Evolutionary conservation across 176 grass and related monocot genomes (phyloP).

Genomic region (Zea luxurians): DNA sequence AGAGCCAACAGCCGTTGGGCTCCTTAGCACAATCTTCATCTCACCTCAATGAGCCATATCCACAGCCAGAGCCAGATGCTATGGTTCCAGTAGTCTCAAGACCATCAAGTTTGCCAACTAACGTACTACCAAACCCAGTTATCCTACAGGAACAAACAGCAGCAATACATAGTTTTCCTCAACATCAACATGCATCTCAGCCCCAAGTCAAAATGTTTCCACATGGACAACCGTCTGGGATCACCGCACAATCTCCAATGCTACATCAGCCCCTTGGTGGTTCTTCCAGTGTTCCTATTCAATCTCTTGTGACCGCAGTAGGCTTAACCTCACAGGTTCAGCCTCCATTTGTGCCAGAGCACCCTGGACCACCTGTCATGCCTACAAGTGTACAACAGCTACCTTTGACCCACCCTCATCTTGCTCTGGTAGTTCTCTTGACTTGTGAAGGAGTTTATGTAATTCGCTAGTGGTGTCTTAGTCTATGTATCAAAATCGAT

Average conservation of each 20-base stretch:
- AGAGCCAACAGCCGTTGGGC: slow-evolving; percentile 48
- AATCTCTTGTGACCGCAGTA: slow-evolving; percentile 51
- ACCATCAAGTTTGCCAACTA: slow-evolving; percentile 33
- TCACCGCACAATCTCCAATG: slow-evolving; percentile 34
- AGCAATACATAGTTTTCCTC: slow-evolving; percentile 52
- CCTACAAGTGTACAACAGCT: slow-evolving; percentile 47
- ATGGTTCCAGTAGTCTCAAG: slow-evolving; percentile 41
- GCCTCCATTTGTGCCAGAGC: slow-evolving; percentile 52
- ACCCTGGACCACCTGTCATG: slow-evolving; percentile 46
- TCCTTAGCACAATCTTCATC: slow-evolving; percentile 54
- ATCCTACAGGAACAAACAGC: slow-evolving; percentile 47
- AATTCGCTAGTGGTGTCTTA: slow-evolving; percentile 5
- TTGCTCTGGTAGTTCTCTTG: slow-evolving; percentile 64
- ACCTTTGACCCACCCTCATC: slow-evolving; percentile 45
- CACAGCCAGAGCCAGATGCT: slow-evolving; percentile 55
- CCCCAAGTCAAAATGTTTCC: slow-evolving; percentile 43
- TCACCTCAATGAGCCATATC: slow-evolving; percentile 51
- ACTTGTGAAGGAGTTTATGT: background rate
- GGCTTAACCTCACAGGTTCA: slow-evolving; percentile 56
- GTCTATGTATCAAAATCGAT: slow-evolving; percentile 9
- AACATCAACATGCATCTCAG: slow-evolving; percentile 48
- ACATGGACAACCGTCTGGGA: slow-evolving; percentile 42
- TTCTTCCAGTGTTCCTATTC: slow-evolving; percentile 52
- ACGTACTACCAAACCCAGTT: slow-evolving; percentile 42
- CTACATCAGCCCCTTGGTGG: slow-evolving; percentile 46